Conservation (phyloP, 2,329 filamentous ascomycete genomes). For the Iodosphaeria phyllophila region DNA sequence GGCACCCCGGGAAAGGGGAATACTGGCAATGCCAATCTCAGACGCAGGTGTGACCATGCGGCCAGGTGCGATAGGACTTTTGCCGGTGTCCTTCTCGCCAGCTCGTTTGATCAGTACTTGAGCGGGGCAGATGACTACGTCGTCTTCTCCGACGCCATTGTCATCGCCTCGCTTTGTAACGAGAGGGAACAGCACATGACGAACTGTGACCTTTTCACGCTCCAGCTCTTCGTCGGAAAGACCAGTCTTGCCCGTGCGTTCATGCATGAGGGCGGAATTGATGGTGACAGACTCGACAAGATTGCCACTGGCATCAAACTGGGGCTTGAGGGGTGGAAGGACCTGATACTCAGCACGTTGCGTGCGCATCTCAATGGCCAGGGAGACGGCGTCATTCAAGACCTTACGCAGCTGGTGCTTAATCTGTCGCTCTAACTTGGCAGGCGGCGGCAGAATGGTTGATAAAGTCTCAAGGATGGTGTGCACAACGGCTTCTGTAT, state of each 20-base stretch:
- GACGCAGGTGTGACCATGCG: conserved; percentile 27
- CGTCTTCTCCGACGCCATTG: conserved; percentile 69
- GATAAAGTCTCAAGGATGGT: conserved; percentile 74
- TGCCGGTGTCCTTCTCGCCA: too few relatives aligned
- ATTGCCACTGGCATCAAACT: conserved; percentile 88
- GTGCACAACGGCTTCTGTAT: conserved; percentile 90
- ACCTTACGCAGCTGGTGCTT: conserved; percentile 73
- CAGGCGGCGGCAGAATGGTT: conserved; percentile 71
- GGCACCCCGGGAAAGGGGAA: conserved; percentile 13
- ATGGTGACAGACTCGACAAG: conserved; percentile 75
- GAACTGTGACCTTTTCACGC: conserved; percentile 55
- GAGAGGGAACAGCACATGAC: conserved; percentile 85
- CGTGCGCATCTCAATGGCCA: conserved; percentile 93
- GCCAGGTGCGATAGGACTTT: conserved; percentile 18
- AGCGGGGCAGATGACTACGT: conserved; percentile 87
- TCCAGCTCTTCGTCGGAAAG: conserved; percentile 75
- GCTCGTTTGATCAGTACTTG: conserved; percentile 85
- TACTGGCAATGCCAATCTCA: conserved; percentile 32
- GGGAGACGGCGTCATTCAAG: conserved; percentile 69
- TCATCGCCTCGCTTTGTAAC: conserved; percentile 95
- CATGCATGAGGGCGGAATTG: conserved; percentile 89
- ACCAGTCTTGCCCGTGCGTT: conserved; percentile 51
- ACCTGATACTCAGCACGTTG: conserved; percentile 97
- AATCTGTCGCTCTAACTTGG: conserved; percentile 62
- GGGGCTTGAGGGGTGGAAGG: conserved; percentile 84